A percentile compares a stretch with the other conserved stretches of the same genome.
Conservation (phyloP, 345 rosid species). For the Melaleuca quinquenervia region DNA sequence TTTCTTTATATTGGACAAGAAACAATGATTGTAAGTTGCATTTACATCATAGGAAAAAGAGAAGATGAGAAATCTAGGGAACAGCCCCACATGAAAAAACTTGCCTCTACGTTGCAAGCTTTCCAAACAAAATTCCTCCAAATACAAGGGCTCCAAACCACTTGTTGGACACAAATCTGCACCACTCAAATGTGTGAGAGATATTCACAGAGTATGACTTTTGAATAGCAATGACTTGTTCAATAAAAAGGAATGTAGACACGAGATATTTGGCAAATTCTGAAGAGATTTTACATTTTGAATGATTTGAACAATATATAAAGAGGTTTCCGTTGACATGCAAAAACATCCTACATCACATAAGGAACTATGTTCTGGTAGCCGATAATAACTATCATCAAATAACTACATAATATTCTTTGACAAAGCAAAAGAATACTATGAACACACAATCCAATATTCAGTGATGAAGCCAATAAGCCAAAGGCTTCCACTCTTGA, state of each 20-base stretch:
- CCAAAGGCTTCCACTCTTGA: neutral
- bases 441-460: neutral
- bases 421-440: neutral
- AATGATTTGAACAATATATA: neutral
- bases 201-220: neutral
- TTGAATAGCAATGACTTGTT: neutral
- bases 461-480: neutral
- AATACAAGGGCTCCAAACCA: slow-evolving; percentile 83
- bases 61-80: neutral
- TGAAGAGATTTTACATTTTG: neutral
- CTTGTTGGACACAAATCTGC: slow-evolving; percentile 85
- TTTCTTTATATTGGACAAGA: neutral
- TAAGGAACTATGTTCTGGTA: neutral
- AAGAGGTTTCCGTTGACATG: neutral
- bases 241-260: neutral
- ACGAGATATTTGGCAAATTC: neutral
- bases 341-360: neutral
- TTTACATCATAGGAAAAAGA: neutral
- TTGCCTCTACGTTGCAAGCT: slow-evolving; percentile 20
- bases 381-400: neutral
- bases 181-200: neutral
- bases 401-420: neutral
- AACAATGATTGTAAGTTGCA: neutral
- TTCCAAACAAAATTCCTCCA: slow-evolving; percentile 69
- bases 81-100: neutral